Evolutionary conservation across 176 grass and related monocot species (phyloP).

Genomic region (Aegilops bicornis): DNA sequence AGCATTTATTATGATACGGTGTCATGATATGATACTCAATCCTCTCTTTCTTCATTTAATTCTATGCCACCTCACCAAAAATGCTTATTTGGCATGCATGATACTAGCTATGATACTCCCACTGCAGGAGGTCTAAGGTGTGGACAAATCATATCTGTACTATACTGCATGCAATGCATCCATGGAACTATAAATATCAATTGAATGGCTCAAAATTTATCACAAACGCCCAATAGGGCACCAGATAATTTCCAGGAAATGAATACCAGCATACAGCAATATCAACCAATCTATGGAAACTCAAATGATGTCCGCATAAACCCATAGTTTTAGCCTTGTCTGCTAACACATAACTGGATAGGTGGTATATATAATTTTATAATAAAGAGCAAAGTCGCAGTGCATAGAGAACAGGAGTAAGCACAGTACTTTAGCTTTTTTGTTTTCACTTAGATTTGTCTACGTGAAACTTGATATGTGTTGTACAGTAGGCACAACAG

Average conservation of each 20-base stretch:
- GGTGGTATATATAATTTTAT: slow-evolving; percentile 2
- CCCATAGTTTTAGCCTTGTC: neutral
- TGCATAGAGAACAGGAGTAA: neutral
- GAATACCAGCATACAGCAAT: slow-evolving; percentile 26
- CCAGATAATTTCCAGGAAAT: neutral
- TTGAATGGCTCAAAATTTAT: neutral
- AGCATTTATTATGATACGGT: too few species aligned
- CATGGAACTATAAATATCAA: neutral
- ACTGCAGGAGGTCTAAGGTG: neutral
- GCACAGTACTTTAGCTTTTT: neutral
- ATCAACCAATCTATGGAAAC: neutral
- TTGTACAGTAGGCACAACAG: slow-evolving; percentile 25
- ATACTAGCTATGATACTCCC: too few species aligned
- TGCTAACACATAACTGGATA: slow-evolving; percentile 4
- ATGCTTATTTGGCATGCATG: too few species aligned
- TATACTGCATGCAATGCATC: neutral
- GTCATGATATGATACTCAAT: too few species aligned
- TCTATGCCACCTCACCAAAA: too few species aligned
- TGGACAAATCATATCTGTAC: neutral
- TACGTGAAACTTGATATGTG: slow-evolving; percentile 24
- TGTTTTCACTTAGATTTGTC: slow-evolving; percentile 14
- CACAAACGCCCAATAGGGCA: neutral
- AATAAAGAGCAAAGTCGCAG: slow-evolving; percentile 6
- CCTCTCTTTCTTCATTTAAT: too few species aligned
- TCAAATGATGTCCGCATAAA: slow-evolving; percentile 17